phyloP scores from a whole-genome alignment of 768 basidiomycete genomes.

The Trametes gibbosa region DNA sequence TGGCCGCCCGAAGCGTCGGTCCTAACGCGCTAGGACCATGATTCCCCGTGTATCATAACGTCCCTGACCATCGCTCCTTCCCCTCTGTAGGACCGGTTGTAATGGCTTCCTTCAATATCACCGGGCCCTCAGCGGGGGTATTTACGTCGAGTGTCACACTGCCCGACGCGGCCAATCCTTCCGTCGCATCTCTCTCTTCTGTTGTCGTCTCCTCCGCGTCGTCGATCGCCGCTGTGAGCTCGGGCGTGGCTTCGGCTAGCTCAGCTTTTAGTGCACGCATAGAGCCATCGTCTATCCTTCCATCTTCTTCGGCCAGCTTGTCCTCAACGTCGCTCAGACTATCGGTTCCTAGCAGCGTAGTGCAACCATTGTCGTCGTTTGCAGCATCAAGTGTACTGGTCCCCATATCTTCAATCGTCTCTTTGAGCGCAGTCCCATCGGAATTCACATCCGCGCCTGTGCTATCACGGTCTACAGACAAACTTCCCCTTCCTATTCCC shows the following conservation, averaged over 20 bases:
- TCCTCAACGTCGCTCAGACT: background rate
- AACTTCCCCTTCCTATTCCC: background rate
- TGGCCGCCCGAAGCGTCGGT: slow-evolving; percentile 8
- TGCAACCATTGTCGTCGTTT: background rate
- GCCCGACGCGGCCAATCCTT: slow-evolving; percentile 1
- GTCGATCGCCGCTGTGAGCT: background rate
- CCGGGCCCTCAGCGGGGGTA: slow-evolving; percentile 11
- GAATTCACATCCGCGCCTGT: background rate
- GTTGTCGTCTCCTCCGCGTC: background rate
- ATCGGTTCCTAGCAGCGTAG: background rate
- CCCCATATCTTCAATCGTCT: background rate
- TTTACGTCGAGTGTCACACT: slow-evolving; percentile 1
- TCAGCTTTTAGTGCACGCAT: background rate
- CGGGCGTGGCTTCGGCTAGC: background rate
- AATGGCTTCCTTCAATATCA: slow-evolving; percentile 6
- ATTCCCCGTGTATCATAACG: slow-evolving; percentile 4
- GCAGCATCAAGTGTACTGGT: background rate
- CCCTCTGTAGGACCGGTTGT: slow-evolving; percentile 6
- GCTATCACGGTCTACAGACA: background rate
- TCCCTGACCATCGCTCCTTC: slow-evolving; percentile 9
- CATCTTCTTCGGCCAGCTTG: background rate
- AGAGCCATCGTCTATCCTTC: background rate
- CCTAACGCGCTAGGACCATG: slow-evolving; percentile 6
- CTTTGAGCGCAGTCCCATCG: background rate
- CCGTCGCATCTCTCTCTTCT: background rate